Base-by-base conservation (phyloP, 164 flowering plant species). In the Magnolia sinica region DNA sequence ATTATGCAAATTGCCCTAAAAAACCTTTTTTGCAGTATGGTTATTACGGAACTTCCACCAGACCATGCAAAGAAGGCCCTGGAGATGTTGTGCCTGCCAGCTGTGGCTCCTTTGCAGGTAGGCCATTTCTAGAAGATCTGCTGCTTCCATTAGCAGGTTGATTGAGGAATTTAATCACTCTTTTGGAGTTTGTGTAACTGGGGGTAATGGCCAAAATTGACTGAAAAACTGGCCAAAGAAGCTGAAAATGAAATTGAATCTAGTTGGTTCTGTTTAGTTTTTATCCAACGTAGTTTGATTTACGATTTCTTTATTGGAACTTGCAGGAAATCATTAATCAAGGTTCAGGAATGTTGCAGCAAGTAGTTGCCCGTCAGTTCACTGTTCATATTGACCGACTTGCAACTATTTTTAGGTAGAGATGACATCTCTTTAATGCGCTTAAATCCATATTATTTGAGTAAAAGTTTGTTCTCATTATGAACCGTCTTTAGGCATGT, bases 371-470 rank as follows among this genome's bases (percentile, higher is more conserved):
- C 65, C 92, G 96, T 8, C 96, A 94, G 78, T 83, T 96, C 77
- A 93, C 97, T 22, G 88, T 94, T 79, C 98, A 94, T 77, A 91
- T 96, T 77, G 99, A 96, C 79, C 87, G 98, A 27, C 86, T 96
- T 81, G 97, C 96, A 76, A 89, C 89, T 82, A 91, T 93, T 64
- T 96, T 94, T 81, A 88, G 99, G 99, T 93, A 78, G 27, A 70
- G 22, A 65, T 45, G 7, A 18, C 65, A 50, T 73, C 1, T 27
- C 61, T 55, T 55, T 55, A 55, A 55, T 55, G 13, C 18, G 61
- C 61, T 55, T 55, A 11, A 11, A 55, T 55, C 18, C 61, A 27
- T 55, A 16, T 55, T 55, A 55, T 55, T 55, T 16, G 16, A 55
- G 2, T 55, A 9, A 13, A 55, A 11, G 61, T 55, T 55, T 55